These are phyloP conservation scores for Eucalyptus tenuipes DNA, from an alignment of 345 rosid species.

Conservation along the genomic window DNA sequence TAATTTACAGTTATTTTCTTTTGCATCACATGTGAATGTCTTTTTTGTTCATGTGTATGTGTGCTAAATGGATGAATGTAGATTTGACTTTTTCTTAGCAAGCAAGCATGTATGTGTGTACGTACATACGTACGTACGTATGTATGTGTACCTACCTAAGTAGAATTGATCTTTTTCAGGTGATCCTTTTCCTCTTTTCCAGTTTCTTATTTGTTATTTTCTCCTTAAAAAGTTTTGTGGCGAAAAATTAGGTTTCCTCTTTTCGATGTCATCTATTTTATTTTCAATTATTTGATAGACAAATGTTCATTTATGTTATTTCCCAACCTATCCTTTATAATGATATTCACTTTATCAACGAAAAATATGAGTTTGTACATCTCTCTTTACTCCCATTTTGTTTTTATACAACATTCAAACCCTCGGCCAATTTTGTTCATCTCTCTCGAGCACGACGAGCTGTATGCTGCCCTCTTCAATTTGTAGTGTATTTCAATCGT, in stretches of 20 bases:
- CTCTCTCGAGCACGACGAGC: not conserved
- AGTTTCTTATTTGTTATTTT: not conserved
- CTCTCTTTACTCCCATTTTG: not conserved
- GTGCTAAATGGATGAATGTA: not conserved
- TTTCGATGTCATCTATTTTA: not conserved
- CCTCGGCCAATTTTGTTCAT: too few relatives aligned
- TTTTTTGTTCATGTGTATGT: not conserved
- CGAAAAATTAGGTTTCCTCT: not conserved
- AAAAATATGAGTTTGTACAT: not conserved
- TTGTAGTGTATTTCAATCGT: not conserved
- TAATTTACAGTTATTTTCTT: not conserved
- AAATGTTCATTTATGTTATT: not conserved
- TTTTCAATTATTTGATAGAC: not conserved
- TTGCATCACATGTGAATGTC: not conserved
- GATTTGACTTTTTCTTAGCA: not conserved
- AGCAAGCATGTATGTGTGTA: not conserved
- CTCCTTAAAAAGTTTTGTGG: not conserved
- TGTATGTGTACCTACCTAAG: not conserved
- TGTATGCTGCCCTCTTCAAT: not conserved
- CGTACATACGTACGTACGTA: not conserved
- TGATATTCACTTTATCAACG: not conserved
- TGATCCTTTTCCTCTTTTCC: not conserved
- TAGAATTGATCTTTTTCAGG: not conserved
- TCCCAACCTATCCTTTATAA: not conserved
- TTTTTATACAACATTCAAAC: not conserved